Conservation (phyloP, 768 basidiomycete genomes). For the Rossbeevera mucosa region DNA sequence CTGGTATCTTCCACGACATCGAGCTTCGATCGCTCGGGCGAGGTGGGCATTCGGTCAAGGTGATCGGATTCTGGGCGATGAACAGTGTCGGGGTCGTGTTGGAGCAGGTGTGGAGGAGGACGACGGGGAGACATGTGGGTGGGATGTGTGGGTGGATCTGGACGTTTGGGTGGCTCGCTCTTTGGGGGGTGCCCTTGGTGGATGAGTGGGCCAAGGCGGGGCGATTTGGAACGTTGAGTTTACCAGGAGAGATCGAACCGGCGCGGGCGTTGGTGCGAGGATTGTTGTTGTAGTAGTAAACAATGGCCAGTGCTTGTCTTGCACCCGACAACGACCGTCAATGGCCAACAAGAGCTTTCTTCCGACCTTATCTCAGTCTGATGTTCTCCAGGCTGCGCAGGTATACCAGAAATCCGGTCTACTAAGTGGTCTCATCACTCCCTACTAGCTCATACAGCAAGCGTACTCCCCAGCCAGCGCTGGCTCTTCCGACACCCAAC, state of each 20-base stretch:
- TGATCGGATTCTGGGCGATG: slow-evolving; percentile 51
- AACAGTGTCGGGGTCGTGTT: slow-evolving; percentile 49
- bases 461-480: slow-evolving; percentile 53
- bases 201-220: slow-evolving; percentile 31
- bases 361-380: slow-evolving; percentile 47
- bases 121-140: slow-evolving; percentile 40
- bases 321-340: not conserved
- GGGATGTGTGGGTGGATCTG: slow-evolving; percentile 50
- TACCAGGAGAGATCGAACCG: slow-evolving; percentile 15
- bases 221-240: slow-evolving; percentile 4
- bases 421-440: slow-evolving; percentile 10
- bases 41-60: slow-evolving; percentile 38
- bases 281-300: not conserved
- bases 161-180: slow-evolving; percentile 44
- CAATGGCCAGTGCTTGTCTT: no score
- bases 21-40: slow-evolving; percentile 52
- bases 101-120: slow-evolving; percentile 43
- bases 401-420: slow-evolving; percentile 36
- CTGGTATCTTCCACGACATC: slow-evolving; percentile 53
- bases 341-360: slow-evolving; percentile 39
- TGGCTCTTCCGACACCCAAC: slow-evolving; percentile 55
- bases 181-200: slow-evolving; percentile 45
- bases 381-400: slow-evolving; percentile 56
- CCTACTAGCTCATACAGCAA: slow-evolving; percentile 60
- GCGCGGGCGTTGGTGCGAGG: slow-evolving; percentile 26